phyloP scores from a whole-genome alignment of 805 yeast genomes.

The Schizosaccharomyces lindneri region DNA sequence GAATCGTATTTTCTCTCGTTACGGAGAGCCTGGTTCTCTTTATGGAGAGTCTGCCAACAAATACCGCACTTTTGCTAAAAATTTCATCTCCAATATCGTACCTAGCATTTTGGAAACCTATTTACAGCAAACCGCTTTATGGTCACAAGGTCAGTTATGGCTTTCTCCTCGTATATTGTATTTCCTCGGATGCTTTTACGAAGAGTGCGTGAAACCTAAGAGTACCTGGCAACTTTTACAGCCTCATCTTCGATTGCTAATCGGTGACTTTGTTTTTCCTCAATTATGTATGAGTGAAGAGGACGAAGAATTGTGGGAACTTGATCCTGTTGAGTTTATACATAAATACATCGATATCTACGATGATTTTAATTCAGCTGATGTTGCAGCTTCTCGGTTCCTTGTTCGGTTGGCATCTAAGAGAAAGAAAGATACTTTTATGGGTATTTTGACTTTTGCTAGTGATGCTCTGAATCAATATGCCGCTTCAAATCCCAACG shows the following conservation, averaged over 20 bases:
- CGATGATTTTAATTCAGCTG: conserved; percentile 43
- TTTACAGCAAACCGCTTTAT: conserved; percentile 40
- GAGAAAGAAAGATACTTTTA: conserved; percentile 33
- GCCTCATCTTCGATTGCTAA: conserved; percentile 37
- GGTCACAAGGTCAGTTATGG: conserved; percentile 51
- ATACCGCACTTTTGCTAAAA: conserved; percentile 33
- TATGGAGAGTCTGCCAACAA: conserved; percentile 16
- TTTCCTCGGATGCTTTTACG: conserved; percentile 26
- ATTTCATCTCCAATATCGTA: conserved; percentile 32
- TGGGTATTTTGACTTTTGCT: conserved; percentile 36
- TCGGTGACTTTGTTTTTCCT: conserved; percentile 54
- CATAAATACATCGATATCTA: conserved; percentile 38
- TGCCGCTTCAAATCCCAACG: conserved; percentile 15
- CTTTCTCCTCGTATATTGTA: conserved; percentile 12
- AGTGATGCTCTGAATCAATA: conserved; percentile 17
- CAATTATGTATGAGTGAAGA: conserved; percentile 44
- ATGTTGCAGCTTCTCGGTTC: conserved; percentile 53
- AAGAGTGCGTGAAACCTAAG: conserved; percentile 32
- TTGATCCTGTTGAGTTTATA: conserved; percentile 73
- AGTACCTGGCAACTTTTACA: conserved; percentile 42
- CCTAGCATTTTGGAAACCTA: conserved; percentile 49
- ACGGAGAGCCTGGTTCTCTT: conserved; percentile 6
- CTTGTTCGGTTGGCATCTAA: conserved; percentile 48
- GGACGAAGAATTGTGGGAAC: conserved; percentile 49
- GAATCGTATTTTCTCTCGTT: conserved; percentile 29